Conservation (phyloP, 176 grass and related monocot genomes). For the Elaeis guineensis region DNA sequence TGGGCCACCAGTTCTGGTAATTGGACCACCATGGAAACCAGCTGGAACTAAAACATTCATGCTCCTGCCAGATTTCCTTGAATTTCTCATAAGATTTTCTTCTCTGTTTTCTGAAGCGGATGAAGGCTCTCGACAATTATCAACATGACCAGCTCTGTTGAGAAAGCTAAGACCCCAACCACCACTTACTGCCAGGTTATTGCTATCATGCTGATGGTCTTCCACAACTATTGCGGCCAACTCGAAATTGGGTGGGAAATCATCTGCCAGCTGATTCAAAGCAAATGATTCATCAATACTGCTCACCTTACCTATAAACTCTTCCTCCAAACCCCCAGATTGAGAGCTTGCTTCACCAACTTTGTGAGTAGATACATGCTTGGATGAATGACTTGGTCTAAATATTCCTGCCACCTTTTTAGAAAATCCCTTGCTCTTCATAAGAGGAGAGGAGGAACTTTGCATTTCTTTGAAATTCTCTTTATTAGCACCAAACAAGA, state of each 20-base stretch:
- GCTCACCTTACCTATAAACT: constrained; percentile 8
- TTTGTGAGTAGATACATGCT: constrained; percentile 12
- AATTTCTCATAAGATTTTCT: constrained; percentile 2
- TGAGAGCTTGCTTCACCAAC: neutral
- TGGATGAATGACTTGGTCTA: constrained; percentile 11
- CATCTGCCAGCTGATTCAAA: neutral
- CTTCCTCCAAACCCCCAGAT: neutral
- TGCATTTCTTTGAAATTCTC: constrained; percentile 3
- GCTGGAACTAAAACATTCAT: constrained; percentile 27
- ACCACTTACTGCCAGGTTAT: constrained; percentile 12
- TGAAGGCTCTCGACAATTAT: neutral
- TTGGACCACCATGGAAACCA: constrained; percentile 32
- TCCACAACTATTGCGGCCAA: constrained; percentile 26
- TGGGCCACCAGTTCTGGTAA: constrained; percentile 8
- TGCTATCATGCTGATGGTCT: constrained; percentile 11
- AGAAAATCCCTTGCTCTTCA: neutral
- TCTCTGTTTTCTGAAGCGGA: neutral
- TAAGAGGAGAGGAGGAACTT: neutral
- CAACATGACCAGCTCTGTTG: neutral
- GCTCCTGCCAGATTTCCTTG: neutral
- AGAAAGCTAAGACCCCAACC: constrained; percentile 52
- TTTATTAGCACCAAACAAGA: constrained; percentile 17
- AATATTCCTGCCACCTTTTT: constrained; percentile 21
- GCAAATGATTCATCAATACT: constrained; percentile 19
- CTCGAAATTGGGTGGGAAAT: constrained; percentile 28